Base-by-base conservation (phyloP, 2,329 filamentous ascomycete genomes). In the Ophiocordyceps camponoti-saundersi region DNA sequence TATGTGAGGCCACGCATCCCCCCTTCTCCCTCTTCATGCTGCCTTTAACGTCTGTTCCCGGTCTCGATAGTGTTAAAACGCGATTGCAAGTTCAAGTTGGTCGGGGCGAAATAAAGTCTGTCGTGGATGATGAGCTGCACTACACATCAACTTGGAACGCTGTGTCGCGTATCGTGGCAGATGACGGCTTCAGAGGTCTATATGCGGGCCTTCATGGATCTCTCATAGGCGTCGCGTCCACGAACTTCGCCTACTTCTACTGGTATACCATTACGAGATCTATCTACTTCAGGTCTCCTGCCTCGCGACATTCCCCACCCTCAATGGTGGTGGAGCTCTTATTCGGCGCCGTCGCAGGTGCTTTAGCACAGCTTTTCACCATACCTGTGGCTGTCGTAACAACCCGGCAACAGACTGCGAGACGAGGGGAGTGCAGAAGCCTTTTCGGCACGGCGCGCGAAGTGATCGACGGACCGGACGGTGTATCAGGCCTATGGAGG, bases 241-340 rank as follows among this genome's bases (percentile, higher is more conserved):
- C 90, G 46, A 98, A 98, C 65, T 98, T 98, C 61, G 92, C 92
- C 57, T 98, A 98, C 68, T 98, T 98, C 63, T 98, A 98, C 69
- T 96, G 90, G 89, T 96, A 96, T 63, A 90, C 87, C 6, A 68
- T 92, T 26, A 86, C 95, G 30, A 80, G 92, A 52, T 79, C 79
- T 16, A 65, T 95, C 20, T 96, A 96, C 62, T 65, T 85, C 54
- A 75, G 75, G 53, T 68, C 76, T 40, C 62, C 72, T 51, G 75
- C 74, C 53, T 61, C 60, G 16, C 54, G 61, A 3, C 55, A 60
- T 6, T 59, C 58, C 3, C 60, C 81, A 23, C 86, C 88, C 2
- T 81, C 85, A 20, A 96, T 89, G 0, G 76, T 83, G 5, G 72
- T 82, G 42, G 92, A 98, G 65, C 72, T 98, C 48, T 75, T 80